Percentiles rank a stretch among this genome's conserved stretches.
These are phyloP conservation scores for Sporothrix curviconia DNA, from an alignment of 2,329 filamentous ascomycete species.

Conservation along the genomic window DNA sequence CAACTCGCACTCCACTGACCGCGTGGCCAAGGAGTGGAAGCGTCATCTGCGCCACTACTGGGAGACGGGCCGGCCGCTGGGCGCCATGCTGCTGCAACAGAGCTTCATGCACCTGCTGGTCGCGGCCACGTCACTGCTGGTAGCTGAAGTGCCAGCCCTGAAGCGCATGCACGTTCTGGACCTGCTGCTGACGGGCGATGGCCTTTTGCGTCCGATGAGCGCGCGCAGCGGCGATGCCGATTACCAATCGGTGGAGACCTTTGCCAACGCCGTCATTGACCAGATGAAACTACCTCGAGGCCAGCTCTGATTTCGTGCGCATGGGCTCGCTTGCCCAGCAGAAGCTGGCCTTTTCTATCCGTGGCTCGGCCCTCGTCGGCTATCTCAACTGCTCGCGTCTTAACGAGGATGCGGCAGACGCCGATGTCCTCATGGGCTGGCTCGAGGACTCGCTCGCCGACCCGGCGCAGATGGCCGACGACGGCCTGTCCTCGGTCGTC, in stretches of 20 bases:
- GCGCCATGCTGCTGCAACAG: conserved; percentile 84
- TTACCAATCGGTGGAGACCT: conserved; percentile 50
- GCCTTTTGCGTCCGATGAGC: conserved; percentile 38
- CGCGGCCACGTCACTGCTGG: conserved; percentile 66
- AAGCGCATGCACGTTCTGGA: conserved; percentile 64
- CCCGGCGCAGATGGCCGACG: conserved; percentile 72
- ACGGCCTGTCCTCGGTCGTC: conserved; percentile 67
- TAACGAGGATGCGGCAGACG: conserved; percentile 73
- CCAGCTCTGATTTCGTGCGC: conserved; percentile 81
- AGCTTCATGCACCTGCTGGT: conserved; percentile 82
- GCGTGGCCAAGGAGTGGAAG: conserved; percentile 76
- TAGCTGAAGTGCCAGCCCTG: conserved; percentile 55
- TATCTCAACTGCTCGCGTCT: conserved; percentile 81
- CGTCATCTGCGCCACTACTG: conserved; percentile 78
- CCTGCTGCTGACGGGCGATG: conserved; percentile 57
- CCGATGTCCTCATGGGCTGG: conserved; percentile 74
- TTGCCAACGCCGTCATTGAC: conserved; percentile 68
- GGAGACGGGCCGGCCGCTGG: conserved; percentile 69
- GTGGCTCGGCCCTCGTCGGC: conserved; percentile 71
- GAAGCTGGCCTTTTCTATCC: conserved; percentile 76
- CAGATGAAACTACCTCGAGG: conserved; percentile 83
- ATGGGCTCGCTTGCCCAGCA: conserved; percentile 84
- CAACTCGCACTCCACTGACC: conserved; percentile 63
- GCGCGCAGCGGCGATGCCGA: conserved; percentile 43
- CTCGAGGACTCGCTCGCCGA: conserved; percentile 77